These are phyloP conservation scores for Solanum boliviense DNA, from an alignment of 257 asterid species.

Conservation along the genomic window DNA sequence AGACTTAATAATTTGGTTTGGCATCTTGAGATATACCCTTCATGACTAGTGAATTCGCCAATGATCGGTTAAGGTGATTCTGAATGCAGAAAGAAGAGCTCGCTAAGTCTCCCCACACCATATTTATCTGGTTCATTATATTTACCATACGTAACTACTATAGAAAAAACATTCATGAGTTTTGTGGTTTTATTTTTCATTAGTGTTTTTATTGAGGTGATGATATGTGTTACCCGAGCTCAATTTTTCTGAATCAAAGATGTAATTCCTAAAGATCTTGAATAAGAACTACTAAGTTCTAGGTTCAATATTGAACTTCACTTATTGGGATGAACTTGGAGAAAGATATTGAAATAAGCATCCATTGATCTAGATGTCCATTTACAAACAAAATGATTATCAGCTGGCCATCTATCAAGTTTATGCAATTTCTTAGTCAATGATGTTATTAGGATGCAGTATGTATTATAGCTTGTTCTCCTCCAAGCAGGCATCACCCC, in stretches of 20 bases:
- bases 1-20: neutral
- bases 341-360: neutral
- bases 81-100: neutral
- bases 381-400: neutral
- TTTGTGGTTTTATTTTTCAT: neutral
- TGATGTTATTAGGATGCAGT: neutral
- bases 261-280: neutral
- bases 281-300: neutral
- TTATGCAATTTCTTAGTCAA: neutral
- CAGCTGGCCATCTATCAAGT: neutral
- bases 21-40: neutral
- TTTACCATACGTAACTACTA: neutral
- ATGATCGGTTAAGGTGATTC: neutral
- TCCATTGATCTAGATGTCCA: neutral
- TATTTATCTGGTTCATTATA: neutral
- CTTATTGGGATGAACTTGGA: neutral
- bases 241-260: neutral
- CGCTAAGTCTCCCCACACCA: neutral
- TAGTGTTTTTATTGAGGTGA: neutral
- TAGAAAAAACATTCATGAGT: neutral
- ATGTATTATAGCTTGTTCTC: neutral
- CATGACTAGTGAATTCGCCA: neutral
- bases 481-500: conserved; percentile 25
- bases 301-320: neutral
- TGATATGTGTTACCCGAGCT: neutral